Conservation (phyloP, 1,284 basidiomycete species). For the Cutaneotrichosporon sp. region DNA sequence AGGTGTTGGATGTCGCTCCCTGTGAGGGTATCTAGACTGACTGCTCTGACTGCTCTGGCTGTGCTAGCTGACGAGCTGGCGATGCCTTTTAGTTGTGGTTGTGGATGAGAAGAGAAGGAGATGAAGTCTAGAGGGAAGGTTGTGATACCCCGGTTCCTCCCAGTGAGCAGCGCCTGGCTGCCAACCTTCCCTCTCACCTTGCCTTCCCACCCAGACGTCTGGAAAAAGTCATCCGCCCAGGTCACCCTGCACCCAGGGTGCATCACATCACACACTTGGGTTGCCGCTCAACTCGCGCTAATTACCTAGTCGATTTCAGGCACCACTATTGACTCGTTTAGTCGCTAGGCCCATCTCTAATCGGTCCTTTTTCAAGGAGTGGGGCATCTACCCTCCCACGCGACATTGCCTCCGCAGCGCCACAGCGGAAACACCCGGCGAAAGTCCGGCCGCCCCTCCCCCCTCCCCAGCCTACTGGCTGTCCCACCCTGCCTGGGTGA, state of each 20-base stretch:
- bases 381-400: not conserved
- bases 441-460: conserved; percentile 1
- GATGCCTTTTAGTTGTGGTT: conserved; percentile 5
- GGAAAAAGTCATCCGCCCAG: conserved; percentile 7
- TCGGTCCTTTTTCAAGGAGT: not conserved
- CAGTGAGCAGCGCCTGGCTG: not conserved
- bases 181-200: no score
- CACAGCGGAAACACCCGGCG: conserved; percentile 8
- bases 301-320: no score
- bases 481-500: no score
- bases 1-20: not conserved
- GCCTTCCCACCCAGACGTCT: no score
- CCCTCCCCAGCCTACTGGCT: not conserved
- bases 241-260: no score
- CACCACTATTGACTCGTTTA: not conserved
- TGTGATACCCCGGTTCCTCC: not conserved
- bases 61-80: no score
- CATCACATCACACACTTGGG: no score
- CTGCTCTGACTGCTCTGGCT: not conserved
- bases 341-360: not conserved
- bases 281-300: no score
- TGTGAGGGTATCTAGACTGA: not conserved
- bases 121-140: conserved; percentile 2
- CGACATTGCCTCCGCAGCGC: not conserved
- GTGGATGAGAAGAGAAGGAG: not conserved